Evolutionary conservation across 345 rosid species (phyloP), one percentile per base, ranked within the genome.

Genomic region (Gossypium anomalum): DNA sequence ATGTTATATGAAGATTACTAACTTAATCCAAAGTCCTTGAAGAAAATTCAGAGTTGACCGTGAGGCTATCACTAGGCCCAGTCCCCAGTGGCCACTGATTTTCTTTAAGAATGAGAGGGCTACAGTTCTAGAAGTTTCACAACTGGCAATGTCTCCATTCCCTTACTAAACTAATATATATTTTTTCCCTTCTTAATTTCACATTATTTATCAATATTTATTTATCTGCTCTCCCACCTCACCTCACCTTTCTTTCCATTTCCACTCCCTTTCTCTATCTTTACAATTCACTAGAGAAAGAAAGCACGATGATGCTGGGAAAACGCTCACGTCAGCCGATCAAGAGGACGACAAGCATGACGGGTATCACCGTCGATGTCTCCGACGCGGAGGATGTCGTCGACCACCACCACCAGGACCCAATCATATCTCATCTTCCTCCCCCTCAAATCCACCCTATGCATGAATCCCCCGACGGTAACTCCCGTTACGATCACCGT

Each of bases 291-390:
- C 3, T 55, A 11, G 22, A 2, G 5, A 22, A 23, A 23, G 63
- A 58, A 22, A 57, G 9, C 64, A 59, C 2, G 61, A 90, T 92
- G 97, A 81, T 88, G 53, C 85, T 88, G 0, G 96, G 94, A 34
- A 92, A 92, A 80, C 88, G 91, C n/a, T 86, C 88, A 70, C 88
- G 92, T 17, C 87, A 83, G 58, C 80, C 86, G 49, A 89, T 92
- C 62, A 85, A 78, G 81, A 85, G 96, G 72, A 90, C 97, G 9
- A 85, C 94, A 16, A 92, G 97, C 86, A 84, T 89, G 96, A 77
- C 78, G 4, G 88, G 86, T 69, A 87, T 92, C 84, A 78, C 85
- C 79, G 75, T 77, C 57, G 90, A 86, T 75, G 71, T 68, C 60
- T 9, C 78, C 72, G 16, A 59, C 79, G 58, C 61, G 25, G 85